Conservation (phyloP, 73 alveolate species). For the Strombidium stylifer region DNA sequence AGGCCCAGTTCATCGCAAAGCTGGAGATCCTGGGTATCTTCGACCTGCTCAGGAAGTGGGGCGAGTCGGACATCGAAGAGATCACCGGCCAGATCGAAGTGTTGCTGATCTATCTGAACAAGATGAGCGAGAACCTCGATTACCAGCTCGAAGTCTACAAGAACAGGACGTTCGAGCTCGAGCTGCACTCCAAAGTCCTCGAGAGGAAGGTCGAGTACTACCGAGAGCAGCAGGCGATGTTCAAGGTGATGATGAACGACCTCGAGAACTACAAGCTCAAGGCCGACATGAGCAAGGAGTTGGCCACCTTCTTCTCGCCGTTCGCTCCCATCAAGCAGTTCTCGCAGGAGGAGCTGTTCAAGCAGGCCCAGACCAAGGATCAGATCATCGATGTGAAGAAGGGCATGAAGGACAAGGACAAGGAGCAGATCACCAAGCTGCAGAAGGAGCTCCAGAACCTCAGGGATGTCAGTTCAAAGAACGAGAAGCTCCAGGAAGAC, state of each 20-base stretch:
- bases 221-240: conserved; percentile 39
- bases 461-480: conserved; percentile 10
- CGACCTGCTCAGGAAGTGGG: conserved; percentile 34
- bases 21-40: conserved; percentile 52
- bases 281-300: conserved; percentile 48
- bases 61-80: conserved; percentile 24
- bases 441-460: conserved; percentile 15
- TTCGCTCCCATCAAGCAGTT: conserved; percentile 21
- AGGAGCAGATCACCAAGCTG: conserved; percentile 19
- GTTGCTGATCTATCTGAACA: conserved; percentile 26
- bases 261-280: conserved; percentile 32
- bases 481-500: conserved; percentile 21
- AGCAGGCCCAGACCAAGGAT: conserved; percentile 34
- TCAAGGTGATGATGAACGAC: conserved; percentile 50
- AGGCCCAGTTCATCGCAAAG: conserved; percentile 44
- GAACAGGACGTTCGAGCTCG: conserved; percentile 45
- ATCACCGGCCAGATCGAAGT: conserved; percentile 14
- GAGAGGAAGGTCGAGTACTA: conserved; percentile 38
- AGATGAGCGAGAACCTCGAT: conserved; percentile 24
- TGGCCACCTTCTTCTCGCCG: conserved; percentile 52
- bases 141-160: conserved; percentile 46
- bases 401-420: conserved; percentile 34
- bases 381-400: conserved; percentile 42
- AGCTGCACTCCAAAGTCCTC: conserved; percentile 19
- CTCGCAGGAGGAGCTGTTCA: conserved; percentile 34